phyloP scores from a whole-genome alignment of 2,329 filamentous ascomycete genomes.

The Pseudohalonectria lignicola region DNA sequence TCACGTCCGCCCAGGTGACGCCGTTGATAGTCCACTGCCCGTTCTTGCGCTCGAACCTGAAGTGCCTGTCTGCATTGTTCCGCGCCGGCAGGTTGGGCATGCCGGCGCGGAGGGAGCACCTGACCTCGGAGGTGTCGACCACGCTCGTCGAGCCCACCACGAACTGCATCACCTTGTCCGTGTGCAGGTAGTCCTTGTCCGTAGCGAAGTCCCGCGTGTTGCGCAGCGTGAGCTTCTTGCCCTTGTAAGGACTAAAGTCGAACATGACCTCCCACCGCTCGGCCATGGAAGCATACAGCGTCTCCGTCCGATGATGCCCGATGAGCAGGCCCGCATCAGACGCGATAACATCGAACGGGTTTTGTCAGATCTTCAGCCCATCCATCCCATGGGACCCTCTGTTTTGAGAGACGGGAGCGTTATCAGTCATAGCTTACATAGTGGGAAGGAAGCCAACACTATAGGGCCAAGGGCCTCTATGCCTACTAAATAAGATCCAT shows the following conservation, averaged over 20 bases:
- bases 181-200: slow-evolving; percentile 38
- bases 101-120: slow-evolving; percentile 21
- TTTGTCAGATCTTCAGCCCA: slow-evolving; percentile 36
- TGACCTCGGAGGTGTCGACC: slow-evolving; percentile 22
- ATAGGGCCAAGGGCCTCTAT: too few relatives aligned
- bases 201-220: slow-evolving; percentile 23
- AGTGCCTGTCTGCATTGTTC: slow-evolving; percentile 25
- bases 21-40: slow-evolving; percentile 41
- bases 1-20: slow-evolving; percentile 31
- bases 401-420: too few relatives aligned
- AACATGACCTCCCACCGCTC: slow-evolving; percentile 48
- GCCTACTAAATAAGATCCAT: slow-evolving; percentile 41
- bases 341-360: slow-evolving; percentile 40
- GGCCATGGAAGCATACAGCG: slow-evolving; percentile 33
- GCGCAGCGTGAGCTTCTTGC: slow-evolving; percentile 32
- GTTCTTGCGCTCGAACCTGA: slow-evolving; percentile 31
- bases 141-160: slow-evolving; percentile 27
- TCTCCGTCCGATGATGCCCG: slow-evolving; percentile 21
- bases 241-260: slow-evolving; percentile 37
- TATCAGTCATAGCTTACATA: too few relatives aligned
- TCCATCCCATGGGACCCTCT: slow-evolving; percentile 35
- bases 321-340: slow-evolving; percentile 41
- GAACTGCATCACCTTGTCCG: slow-evolving; percentile 41
- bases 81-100: slow-evolving; percentile 21
- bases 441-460: too few relatives aligned